Base-by-base conservation (phyloP, 176 grass and related monocot genomes). In the Musa troglodytarum region DNA sequence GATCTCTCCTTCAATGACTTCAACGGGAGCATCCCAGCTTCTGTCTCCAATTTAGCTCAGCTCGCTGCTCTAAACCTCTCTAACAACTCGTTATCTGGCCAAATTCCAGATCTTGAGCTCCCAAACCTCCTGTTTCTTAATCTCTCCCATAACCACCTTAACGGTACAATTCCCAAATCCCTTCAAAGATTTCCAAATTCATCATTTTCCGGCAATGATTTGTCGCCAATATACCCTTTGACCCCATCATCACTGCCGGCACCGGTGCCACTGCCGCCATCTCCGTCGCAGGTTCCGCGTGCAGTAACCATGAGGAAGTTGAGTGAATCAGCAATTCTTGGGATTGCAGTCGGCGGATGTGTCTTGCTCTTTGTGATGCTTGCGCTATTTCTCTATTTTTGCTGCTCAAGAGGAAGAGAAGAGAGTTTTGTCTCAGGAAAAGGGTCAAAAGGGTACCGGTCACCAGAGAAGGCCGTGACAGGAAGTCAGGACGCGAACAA, bases 1-100 rank as follows among this genome's bases (percentile, higher is more conserved):
- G 94, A 98, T 78, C 90, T 98, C 71, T 98, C 94, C 10, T 98
- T 83, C 53, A 98, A 98, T 49, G 57, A 21, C 63, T 98, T 98
- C 82, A 49, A 65, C 23, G 94, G 90, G 0, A 65, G 8, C 15
- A 4, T 98, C 2, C 88, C 90, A 0, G 59, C 0, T 2, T 69
- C 75, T 50, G 54, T 98, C 8, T 82, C 84, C 29, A 87, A 84
- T 81, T 83, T 97, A 14, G 83, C 84, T 1, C 57, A 54, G 14
- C 81, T 90, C 52, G 71, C 74, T 54, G 90, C 90, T 5, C 79
- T 92, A 52, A 90, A 92, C 66, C 83, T 92, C 50, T 88, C 87
- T 43, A 92, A 92, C 66, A 88, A 89, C 78, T 97, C 93, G 11
- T 83, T 97, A 55, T 81, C 87, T 25, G 87, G 90, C 15, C 50